phyloP scores from a whole-genome alignment of 2,329 filamentous ascomycete species.

The Colletotrichum echinochloae region DNA sequence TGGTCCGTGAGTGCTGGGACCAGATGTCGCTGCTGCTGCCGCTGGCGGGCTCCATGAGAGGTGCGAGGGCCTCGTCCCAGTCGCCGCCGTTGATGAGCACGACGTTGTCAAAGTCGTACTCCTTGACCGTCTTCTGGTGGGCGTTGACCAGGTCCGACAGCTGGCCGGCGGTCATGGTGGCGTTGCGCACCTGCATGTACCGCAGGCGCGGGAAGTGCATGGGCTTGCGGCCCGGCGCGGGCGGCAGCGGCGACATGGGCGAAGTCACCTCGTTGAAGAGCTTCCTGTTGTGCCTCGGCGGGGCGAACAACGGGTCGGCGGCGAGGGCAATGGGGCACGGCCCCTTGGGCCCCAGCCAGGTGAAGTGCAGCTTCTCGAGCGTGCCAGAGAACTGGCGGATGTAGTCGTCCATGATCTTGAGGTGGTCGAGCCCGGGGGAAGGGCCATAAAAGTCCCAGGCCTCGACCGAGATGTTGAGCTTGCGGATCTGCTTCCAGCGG shows the following conservation, averaged over 20 bases:
- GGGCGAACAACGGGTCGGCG: slow-evolving; percentile 76
- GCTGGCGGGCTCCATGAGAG: slow-evolving; percentile 63
- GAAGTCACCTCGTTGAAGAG: slow-evolving; percentile 74
- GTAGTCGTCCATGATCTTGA: slow-evolving; percentile 85
- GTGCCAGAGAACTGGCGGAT: slow-evolving; percentile 75
- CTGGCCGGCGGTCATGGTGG: slow-evolving; percentile 77
- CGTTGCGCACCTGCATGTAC: slow-evolving; percentile 78
- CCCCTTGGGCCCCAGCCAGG: slow-evolving; percentile 79
- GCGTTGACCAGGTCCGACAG: slow-evolving; percentile 75
- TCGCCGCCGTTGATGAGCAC: slow-evolving; percentile 74
- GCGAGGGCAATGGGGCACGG: slow-evolving; percentile 79
- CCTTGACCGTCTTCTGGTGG: slow-evolving; percentile 76
- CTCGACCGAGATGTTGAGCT: slow-evolving; percentile 79
- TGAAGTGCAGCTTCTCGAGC: slow-evolving; percentile 79
- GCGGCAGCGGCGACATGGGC: slow-evolving; percentile 72
- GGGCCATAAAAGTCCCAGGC: slow-evolving; percentile 73
- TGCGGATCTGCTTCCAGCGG: slow-evolving; percentile 82
- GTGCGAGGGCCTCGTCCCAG: slow-evolving; percentile 87
- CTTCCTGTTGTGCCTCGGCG: slow-evolving; percentile 65
- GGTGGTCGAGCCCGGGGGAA: slow-evolving; percentile 74
- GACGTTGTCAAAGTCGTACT: slow-evolving; percentile 86
- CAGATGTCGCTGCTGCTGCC: slow-evolving; percentile 55
- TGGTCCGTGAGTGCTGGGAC: slow-evolving; percentile 54
- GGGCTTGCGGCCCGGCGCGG: slow-evolving; percentile 62
- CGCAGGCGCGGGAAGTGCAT: slow-evolving; percentile 76